These are phyloP conservation scores for Acanthamoeba quina DNA, from an alignment of 208 protist species.

Conservation along the genomic window DNA sequence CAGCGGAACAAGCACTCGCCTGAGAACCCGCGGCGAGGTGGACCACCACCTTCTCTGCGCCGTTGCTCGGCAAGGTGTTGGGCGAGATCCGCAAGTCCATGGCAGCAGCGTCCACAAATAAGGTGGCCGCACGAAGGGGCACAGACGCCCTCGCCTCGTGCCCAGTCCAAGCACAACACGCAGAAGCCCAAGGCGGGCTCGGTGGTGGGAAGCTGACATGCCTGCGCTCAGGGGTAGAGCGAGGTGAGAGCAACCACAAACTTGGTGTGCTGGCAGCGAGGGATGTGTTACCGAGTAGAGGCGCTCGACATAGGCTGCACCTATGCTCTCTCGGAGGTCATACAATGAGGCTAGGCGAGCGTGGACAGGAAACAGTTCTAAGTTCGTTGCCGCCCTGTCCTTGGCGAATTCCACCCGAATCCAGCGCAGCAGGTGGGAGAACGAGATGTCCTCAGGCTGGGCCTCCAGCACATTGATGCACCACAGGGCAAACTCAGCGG, in stretches of 20 bases:
- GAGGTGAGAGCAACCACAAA: not conserved
- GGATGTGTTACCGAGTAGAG: not conserved
- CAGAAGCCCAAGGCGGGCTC: not conserved
- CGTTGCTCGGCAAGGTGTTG: not conserved
- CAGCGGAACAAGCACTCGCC: slow-evolving; percentile 1
- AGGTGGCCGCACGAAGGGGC: not conserved
- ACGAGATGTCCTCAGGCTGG: not conserved
- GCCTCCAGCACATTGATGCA: not conserved
- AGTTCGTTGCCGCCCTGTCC: too few species aligned
- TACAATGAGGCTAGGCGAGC: not conserved
- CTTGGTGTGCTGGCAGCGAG: not conserved
- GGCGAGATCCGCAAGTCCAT: not conserved
- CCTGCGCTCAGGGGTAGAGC: not conserved
- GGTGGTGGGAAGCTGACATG: not conserved
- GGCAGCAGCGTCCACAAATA: not conserved
- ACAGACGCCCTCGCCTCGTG: not conserved
- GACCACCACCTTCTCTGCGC: too few species aligned
- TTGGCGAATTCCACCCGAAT: too few species aligned
- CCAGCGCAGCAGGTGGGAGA: not conserved
- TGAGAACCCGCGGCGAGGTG: too few species aligned
- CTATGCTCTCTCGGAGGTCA: not conserved
- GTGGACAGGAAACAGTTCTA: not conserved
- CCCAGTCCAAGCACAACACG: slow-evolving; percentile 19
- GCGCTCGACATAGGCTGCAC: not conserved
- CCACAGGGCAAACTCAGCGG: slow-evolving; percentile 16